Evolutionary conservation across 345 rosid genomes (phyloP).

Genomic region (Citrus reticulata): DNA sequence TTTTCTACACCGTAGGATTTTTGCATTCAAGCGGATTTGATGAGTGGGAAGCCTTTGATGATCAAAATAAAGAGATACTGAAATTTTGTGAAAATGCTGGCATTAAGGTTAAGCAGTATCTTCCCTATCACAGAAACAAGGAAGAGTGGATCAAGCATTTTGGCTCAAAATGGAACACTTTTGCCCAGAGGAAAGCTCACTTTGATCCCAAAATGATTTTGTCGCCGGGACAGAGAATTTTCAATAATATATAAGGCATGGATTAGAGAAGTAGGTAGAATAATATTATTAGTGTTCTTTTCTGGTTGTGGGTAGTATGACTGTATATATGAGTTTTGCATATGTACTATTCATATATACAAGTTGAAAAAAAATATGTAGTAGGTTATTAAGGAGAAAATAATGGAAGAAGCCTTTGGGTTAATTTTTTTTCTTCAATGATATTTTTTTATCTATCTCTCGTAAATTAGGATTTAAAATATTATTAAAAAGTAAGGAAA

Average conservation of each 20-base stretch:
- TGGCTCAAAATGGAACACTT: constrained; percentile 70
- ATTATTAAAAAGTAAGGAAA: too few relatives aligned
- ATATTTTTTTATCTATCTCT: background rate
- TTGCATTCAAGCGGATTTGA: constrained; percentile 64
- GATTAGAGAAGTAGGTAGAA: background rate
- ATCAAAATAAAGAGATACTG: constrained; percentile 53
- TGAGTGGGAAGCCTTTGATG: constrained; percentile 49
- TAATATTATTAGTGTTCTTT: background rate
- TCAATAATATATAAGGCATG: constrained; percentile 22
- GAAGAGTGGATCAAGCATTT: constrained; percentile 71
- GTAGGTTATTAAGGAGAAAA: too few relatives aligned
- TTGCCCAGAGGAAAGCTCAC: constrained; percentile 44
- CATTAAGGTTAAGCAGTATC: constrained; percentile 60
- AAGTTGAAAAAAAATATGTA: background rate
- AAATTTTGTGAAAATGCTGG: constrained; percentile 52
- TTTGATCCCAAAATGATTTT: constrained; percentile 80
- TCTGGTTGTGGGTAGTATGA: background rate
- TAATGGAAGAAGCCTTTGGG: background rate
- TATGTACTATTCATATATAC: background rate
- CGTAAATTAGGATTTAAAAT: too few relatives aligned
- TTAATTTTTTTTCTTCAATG: background rate
- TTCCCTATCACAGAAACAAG: constrained; percentile 44
- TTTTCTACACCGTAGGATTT: constrained; percentile 78
- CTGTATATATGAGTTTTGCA: background rate
- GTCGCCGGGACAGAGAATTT: constrained; percentile 88